Evolutionary conservation across 768 basidiomycete genomes (phyloP).

Genomic region (Tylopilus felleus): DNA sequence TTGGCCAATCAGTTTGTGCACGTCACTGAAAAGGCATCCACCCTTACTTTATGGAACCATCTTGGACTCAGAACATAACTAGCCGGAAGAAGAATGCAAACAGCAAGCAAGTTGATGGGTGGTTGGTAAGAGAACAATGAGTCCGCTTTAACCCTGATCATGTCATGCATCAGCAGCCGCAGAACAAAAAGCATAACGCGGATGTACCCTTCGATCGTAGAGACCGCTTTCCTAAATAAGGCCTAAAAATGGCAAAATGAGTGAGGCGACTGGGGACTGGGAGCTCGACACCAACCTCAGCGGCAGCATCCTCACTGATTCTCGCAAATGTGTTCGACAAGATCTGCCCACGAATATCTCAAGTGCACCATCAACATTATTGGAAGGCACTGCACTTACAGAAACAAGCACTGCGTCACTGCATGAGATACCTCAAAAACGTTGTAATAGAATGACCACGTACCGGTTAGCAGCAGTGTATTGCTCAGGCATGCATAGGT

Average conservation of each 20-base stretch:
- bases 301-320: constrained; percentile 89
- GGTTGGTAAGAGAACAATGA: constrained; percentile 93
- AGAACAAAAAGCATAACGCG: background rate
- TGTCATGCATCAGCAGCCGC: constrained; percentile 12
- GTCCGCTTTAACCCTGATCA: constrained; percentile 77
- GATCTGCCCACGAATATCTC: constrained; percentile 52
- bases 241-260: constrained; percentile 45
- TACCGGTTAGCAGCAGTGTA: constrained; percentile 85
- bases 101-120: constrained; percentile 85
- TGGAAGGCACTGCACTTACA: constrained; percentile 38
- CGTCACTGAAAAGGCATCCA: background rate
- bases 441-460: constrained; percentile 19
- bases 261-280: background rate
- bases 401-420: constrained; percentile 67
- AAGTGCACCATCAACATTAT: background rate
- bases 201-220: constrained; percentile 85
- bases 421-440: constrained; percentile 2
- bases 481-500: constrained; percentile 91
- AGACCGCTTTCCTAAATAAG: constrained; percentile 93
- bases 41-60: constrained; percentile 92
- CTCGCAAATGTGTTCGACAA: constrained; percentile 93
- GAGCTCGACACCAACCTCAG: constrained; percentile 55
- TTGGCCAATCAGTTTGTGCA: constrained; percentile 13
- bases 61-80: constrained; percentile 86
- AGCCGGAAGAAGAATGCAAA: constrained; percentile 83